Evolutionary conservation across 345 rosid genomes (phyloP), one percentile per base, ranked within the genome.

Genomic region (Citrus hindsii): DNA sequence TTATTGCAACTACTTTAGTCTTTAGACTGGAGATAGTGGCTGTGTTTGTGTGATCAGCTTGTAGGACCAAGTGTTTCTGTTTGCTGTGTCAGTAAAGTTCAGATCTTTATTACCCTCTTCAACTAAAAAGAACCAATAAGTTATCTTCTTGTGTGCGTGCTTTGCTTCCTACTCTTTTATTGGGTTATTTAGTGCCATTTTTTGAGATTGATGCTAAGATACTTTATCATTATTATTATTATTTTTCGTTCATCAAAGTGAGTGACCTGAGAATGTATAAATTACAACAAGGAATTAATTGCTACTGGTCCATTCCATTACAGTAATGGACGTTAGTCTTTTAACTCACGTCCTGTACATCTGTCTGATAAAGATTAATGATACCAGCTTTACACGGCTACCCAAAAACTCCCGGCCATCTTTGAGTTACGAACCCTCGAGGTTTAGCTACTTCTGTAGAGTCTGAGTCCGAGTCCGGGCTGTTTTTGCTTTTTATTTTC

Each of bases 61-160:
- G 79, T 77, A 74, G 73, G 76, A 77, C 79, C 76, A 6, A 53
- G 53, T 74, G 62, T 73, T 69, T 51, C 56, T 48, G 69, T n/a
- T 30, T 24, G 8, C 40, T 24, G 77, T 40, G 48, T 48, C 67
- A 33, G 77, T 22, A 58, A 55, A 77, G 32, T 18, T 53, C 70
- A 65, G 75, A 70, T 48, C 79, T 76, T 79, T 75, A 16, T 64
- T 67, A 32, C 46, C 10, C 59, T 73, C 75, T 53, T 63, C 40
- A 38, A 55, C 58, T 42, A 16, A 53, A 46, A 46, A 46, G 51
- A 46, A 3, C 51, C 51, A 46, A 46, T 3, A 46, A 46, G 51
- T 46, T 46, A 53, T 71, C 25, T 61, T 12, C 7, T 53, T 18
- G 22, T 53, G 58, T 35, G n/a, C 18, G 5, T 46, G 55, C 22